These are phyloP conservation scores for Lojkania enalia DNA, from an alignment of 2,329 filamentous ascomycete species.

Conservation along the genomic window DNA sequence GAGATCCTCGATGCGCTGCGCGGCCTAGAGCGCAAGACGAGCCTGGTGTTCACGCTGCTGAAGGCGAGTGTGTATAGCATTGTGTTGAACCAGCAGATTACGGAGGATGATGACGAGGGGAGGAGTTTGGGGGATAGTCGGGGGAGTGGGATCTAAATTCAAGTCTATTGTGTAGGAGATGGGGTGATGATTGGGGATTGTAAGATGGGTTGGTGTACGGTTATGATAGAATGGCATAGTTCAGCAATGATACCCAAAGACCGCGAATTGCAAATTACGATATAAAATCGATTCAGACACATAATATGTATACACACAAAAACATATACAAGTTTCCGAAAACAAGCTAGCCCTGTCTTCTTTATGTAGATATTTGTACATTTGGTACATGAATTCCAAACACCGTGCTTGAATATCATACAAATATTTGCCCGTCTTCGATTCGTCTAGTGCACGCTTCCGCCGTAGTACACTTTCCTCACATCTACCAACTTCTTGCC, in stretches of 20 bases:
- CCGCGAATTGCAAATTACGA: too few species aligned
- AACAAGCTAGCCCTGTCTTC: too few species aligned
- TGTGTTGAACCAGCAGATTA: slow-evolving; percentile 86
- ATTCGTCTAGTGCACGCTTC: slow-evolving; percentile 47
- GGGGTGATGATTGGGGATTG: background rate
- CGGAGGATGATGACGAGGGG: slow-evolving; percentile 3
- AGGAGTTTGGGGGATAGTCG: slow-evolving; percentile 1
- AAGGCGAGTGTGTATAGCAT: slow-evolving; percentile 99
- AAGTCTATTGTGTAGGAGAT: background rate
- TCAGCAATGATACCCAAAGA: too few species aligned
- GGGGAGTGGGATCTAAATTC: slow-evolving; percentile 4
- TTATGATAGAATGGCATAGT: background rate
- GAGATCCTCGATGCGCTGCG: slow-evolving; percentile 85
- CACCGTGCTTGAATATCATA: too few species aligned
- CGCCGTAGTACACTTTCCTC: slow-evolving; percentile 95
- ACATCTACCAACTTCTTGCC: slow-evolving; percentile 97
- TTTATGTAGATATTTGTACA: too few species aligned
- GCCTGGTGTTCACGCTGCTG: slow-evolving; percentile 89
- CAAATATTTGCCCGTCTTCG: too few species aligned
- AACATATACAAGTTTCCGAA: too few species aligned
- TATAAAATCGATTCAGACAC: too few species aligned
- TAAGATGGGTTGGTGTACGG: background rate
- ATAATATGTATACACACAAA: too few species aligned
- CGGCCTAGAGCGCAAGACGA: slow-evolving; percentile 90
- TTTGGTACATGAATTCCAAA: too few species aligned